Evolutionary conservation across 2,329 filamentous ascomycete species (phyloP), one percentile per base, ranked within the genome.

Genomic region (Eutypella sp.): DNA sequence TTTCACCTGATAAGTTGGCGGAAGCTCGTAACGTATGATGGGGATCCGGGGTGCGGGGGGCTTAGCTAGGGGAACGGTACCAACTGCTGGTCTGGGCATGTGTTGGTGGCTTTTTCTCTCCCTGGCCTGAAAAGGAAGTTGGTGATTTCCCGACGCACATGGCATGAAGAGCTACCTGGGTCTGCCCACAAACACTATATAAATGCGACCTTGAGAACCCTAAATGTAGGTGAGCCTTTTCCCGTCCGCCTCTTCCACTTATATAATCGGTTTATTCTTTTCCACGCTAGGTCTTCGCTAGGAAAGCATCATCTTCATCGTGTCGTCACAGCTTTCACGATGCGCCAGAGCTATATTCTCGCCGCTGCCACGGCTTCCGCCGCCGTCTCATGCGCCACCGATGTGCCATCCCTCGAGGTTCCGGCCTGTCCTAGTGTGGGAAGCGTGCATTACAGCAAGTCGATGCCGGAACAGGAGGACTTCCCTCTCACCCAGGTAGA

Each of bases 401-500:
- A 31, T 9, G 47, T 57, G 13, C 59, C 60, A 11, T 54, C 46
- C 50, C 15, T 73, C 19, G 44, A 62, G 4, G 70, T 71, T 1
- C 70, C 71, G 9, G 57, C 60, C 15, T 74, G 71, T 48, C 64
- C 68, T 10, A 47, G 50, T 11, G 57, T 55, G 23, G 66, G 57
- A 34, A 69, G 58, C n/a, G 56, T 72, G 47, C 54, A 57, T 33
- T 74, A 64, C 59, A 55, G 61, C 57, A 68, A 64, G 45, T 66
- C 70, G 0, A 69, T 75, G 22, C 73, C 73, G 1, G 64, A 69
- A 40, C 48, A 57, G 47, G 52, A 51, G 22, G 49, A 57, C 16
- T 76, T 76, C 47, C 70, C 72, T 2, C 57, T 54, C 38, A 76
- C 73, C 0, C 54, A 70, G 36, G 69, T 74, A 41, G 67, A 69